These are phyloP conservation scores for Globisporangium nodosum DNA, from an alignment of 352 stramenopile genomes.

Conservation along the genomic window DNA sequence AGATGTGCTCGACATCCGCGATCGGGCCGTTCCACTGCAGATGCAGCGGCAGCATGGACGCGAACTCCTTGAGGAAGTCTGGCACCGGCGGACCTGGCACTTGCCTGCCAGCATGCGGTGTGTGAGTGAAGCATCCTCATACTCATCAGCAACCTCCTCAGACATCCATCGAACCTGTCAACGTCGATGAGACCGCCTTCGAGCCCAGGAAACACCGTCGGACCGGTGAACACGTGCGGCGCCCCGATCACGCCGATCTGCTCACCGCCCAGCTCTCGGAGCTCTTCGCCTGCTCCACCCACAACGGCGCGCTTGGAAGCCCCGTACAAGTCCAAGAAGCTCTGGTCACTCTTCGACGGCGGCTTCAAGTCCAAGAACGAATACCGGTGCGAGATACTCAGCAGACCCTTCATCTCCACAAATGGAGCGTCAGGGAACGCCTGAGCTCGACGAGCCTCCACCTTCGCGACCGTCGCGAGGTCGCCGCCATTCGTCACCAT, in stretches of 20 bases:
- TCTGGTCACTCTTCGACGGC: slow-evolving; percentile 51
- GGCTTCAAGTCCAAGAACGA: slow-evolving; percentile 72
- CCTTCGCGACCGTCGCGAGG: slow-evolving; percentile 74
- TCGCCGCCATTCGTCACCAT: slow-evolving; percentile 83
- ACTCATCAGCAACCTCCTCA: neutral
- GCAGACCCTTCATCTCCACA: slow-evolving; percentile 74
- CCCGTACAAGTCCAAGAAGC: slow-evolving; percentile 80
- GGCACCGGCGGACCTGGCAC: slow-evolving; percentile 71
- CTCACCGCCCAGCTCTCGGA: slow-evolving; percentile 16
- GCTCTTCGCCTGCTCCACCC: slow-evolving; percentile 17
- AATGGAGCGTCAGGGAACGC: slow-evolving; percentile 74
- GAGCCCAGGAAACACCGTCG: slow-evolving; percentile 16
- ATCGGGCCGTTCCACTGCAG: slow-evolving; percentile 85
- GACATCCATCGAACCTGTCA: slow-evolving; percentile 28
- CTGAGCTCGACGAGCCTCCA: slow-evolving; percentile 72
- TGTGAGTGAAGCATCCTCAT: neutral
- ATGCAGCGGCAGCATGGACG: slow-evolving; percentile 68
- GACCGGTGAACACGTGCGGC: slow-evolving; percentile 9
- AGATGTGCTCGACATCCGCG: slow-evolving; percentile 83
- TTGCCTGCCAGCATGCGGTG: slow-evolving; percentile 22
- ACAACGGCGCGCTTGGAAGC: slow-evolving; percentile 22
- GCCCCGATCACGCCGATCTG: slow-evolving; percentile 2
- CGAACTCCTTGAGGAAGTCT: slow-evolving; percentile 85
- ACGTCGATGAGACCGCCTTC: slow-evolving; percentile 31
- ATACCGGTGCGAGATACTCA: slow-evolving; percentile 78